Conservation (phyloP, 495 filamentous ascomycete species). For the Penicillium pulvis region DNA sequence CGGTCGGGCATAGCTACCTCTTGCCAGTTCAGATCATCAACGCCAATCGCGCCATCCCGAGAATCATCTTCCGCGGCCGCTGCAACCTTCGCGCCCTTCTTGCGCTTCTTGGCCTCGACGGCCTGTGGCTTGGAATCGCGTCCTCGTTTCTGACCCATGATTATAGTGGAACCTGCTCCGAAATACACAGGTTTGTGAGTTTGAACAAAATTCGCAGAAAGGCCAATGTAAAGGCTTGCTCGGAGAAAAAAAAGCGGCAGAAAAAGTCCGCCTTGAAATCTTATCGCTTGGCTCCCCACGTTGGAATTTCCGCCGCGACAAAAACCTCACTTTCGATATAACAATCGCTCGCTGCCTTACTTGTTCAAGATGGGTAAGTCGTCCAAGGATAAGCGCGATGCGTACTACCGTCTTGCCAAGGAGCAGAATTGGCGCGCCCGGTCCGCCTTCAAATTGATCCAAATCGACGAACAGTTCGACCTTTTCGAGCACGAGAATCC, state of each 20-base stretch:
- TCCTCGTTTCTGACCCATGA: conserved; percentile 52
- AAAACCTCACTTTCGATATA: neutral
- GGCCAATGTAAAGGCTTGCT: conserved; percentile 17
- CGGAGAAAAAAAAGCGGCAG: conserved; percentile 43
- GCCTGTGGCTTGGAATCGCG: conserved; percentile 42
- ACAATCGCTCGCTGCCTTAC: neutral
- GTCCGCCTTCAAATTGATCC: conserved; percentile 94
- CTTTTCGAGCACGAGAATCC: conserved; percentile 68
- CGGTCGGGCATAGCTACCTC: conserved; percentile 81
- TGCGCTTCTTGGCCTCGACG: conserved; percentile 49
- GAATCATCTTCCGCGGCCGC: conserved; percentile 20
- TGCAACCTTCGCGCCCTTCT: conserved; percentile 43
- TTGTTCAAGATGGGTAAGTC: conserved; percentile 81
- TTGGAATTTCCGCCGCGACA: conserved; percentile 26
- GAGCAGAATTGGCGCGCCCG: conserved; percentile 98
- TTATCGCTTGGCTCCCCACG: conserved; percentile 40
- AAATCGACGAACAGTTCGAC: conserved; percentile 96
- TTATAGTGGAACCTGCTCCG: conserved; percentile 5
- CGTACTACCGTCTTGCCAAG: conserved; percentile 96
- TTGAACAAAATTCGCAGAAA: conserved; percentile 6
- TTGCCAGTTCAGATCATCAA: conserved; percentile 81
- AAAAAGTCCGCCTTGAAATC: conserved; percentile 42
- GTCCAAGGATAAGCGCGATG: conserved; percentile 97
- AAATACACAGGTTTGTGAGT: neutral
- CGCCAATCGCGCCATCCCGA: conserved; percentile 33